A percentile compares a stretch with the other conserved stretches of the same genome.
phyloP scores from a whole-genome alignment of 179 eudicot species.

The Vitellaria paradoxa region DNA sequence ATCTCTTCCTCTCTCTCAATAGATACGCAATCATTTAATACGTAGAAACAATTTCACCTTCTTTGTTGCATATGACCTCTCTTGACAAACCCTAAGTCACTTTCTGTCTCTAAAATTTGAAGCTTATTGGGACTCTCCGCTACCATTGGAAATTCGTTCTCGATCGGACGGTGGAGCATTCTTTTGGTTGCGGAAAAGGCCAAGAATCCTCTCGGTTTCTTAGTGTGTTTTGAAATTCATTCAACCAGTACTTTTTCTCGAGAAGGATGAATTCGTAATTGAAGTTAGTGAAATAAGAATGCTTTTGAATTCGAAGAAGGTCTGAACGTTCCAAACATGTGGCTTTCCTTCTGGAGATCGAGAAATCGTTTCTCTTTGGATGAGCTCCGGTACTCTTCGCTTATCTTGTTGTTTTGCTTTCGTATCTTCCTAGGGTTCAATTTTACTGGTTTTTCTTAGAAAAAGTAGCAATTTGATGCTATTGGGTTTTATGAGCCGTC shows the following conservation, averaged over 20 bases:
- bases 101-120: neutral
- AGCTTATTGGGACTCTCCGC: no score
- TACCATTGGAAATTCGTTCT: no score
- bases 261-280: no score
- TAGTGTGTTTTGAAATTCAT: no score
- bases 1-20: neutral
- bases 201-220: no score
- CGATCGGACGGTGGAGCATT: no score
- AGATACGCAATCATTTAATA: neutral
- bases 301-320: constrained; percentile 2
- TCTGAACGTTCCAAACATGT: constrained; percentile 47
- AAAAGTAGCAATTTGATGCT: neutral
- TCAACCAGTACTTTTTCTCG: no score
- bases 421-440: neutral
- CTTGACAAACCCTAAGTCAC: constrained; percentile 8
- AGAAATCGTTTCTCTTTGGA: constrained; percentile 85
- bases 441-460: neutral
- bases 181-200: no score
- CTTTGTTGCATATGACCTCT: neutral
- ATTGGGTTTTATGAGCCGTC: neutral
- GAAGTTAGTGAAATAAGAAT: neutral
- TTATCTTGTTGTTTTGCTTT: neutral
- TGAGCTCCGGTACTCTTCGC: constrained; percentile 69
- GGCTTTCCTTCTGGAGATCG: constrained; percentile 94
- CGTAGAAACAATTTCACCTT: neutral